Base-by-base conservation (phyloP, 1,139 yeast genomes). In the Wickerhamomyces sp. region DNA sequence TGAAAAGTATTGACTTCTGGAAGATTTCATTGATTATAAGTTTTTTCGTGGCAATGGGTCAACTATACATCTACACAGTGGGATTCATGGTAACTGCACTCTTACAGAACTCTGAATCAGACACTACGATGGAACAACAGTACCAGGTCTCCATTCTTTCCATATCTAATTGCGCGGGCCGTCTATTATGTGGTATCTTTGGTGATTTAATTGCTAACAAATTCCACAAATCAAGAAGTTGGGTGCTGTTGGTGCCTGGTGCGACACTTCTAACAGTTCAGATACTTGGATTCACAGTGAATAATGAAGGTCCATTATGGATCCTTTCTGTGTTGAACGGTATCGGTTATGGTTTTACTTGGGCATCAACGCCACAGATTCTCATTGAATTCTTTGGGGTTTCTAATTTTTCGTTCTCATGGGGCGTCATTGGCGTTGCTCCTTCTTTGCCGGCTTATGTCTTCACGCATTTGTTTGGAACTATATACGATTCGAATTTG, bases 61-160 rank as follows among this genome's bases (percentile, higher is more conserved):
- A 75, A 50, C 70, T 75, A 76, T 76, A 73, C 52, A 76, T 76
- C 17, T 76, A 75, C 47, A 73, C 79, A 0, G 75, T 74, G 15
- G 83, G 83, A 1, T 74, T 72, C 47, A 73, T 76, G 58, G 76
- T 72, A 10, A 70, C 68, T 44, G 77, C 83, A 1, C 59, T 75
- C 22, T 41, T 39, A 2, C 46, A 47, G 15, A 45, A 47, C 2
- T 44, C 49, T 6, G 44, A 54, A 4, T 66, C 60, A 9, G 50
- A 52, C 2, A 61, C 68, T 21, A 78, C 73, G 46, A 56, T 57
- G 25, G 66, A 69, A 33, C 83, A 76, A 49, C 79, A 75, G 40
- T 56, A 64, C 20, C 82, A 76, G 50, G 83, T 76, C 12, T 74
- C 78, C 2, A 46, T 75, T 8, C 48, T 76, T 5, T 75, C 81